Base-by-base conservation (phyloP, 2,329 filamentous ascomycete genomes). In the Periconia macrospinosa region DNA sequence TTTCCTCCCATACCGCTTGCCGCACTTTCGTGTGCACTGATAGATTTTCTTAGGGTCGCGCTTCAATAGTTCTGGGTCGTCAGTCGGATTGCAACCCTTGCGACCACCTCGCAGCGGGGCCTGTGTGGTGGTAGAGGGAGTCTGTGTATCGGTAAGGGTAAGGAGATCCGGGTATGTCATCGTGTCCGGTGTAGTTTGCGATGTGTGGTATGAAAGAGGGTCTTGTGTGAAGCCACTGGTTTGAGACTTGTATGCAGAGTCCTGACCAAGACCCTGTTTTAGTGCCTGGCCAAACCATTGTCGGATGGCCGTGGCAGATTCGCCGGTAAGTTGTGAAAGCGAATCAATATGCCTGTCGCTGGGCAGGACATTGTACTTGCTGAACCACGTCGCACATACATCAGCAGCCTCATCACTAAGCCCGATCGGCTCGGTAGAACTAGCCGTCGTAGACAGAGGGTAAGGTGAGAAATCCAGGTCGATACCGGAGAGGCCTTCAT, bases 181-280 rank as follows among this genome's bases (percentile, higher is more conserved):
- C 23, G 45, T 9, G 20, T 53, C 47, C 46, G 51, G 30, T 53
- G 23, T 54, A 9, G 10, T 50, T 27, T 30, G 57, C 35, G 23
- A 55, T 44, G 15, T 56, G 55, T 51, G 61, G 6, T 61, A 56
- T 30, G 62, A 55, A 56, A 62, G 60, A 27, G 66, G 62, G 45
- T 67, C 55, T 6, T 65, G 56, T 40, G 59, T 62, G 41, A 69
- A 59, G 41, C 62, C 65, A 23, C 43, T 45, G 13, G 71, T 72
- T 49, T 72, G 70, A n/a, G 71, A 74, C 50, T 68, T 72, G 55
- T 74, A 74, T 27, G 69, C 71, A 9, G 70, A 73, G 47, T 74
- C 71, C 40, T 70, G 65, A n/a, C 63, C 61, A 61, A 74, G 67
- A 41, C 71, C 71, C 53, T 72, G 69, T 59, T 71, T 72, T 52